Base-by-base conservation (phyloP, 345 rosid species). In the Euphorbia pulcherrima region DNA sequence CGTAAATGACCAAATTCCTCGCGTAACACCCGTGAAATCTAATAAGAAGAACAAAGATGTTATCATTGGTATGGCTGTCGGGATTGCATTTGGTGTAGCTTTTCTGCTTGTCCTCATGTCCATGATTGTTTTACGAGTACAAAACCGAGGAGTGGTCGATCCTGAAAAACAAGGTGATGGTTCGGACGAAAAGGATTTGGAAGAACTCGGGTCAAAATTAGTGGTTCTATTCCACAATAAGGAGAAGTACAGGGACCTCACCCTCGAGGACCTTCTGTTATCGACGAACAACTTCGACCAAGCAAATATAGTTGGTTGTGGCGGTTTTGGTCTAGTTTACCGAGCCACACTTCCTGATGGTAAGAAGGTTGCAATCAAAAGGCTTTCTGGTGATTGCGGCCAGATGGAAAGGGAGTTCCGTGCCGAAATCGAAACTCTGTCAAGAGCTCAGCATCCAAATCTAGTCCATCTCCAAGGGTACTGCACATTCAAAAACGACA, bases 321-420 rank as follows among this genome's bases (percentile, higher is more conserved):
- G 97, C 2, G 97, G 97, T 48, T 91, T 91, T 35, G 97, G 97
- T 65, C 77, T 91, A 70, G 97, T 91, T 67, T 91, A 89, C 77
- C 89, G 68, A 75, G 96, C 93, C 41, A 75, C 70, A 27, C 85
- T 91, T 40, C 89, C 88, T 0, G 90, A 87, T 44, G 92, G 93
- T 10, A 79, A 72, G 20, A 82, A 87, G 72, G 84, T 87, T 5
- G 97, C 97, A 3, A 82, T 91, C 35, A 91, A 91, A 75, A 79
- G 88, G 71, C 88, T 91, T 18, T 87, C 97, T 0, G 92, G 92
- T 44, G 97, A 91, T 57, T 91, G 88, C 51, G 88, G 93, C 61
- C 93, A 91, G 75, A 83, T 89, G 81, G 97, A 91, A 14, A 85
- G 96, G 69, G 97, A 91, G 50, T 91, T 91, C 74, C 72, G 68